Evolutionary conservation across 2,329 filamentous ascomycete genomes (phyloP).

Genomic region (Fusarium sp.): DNA sequence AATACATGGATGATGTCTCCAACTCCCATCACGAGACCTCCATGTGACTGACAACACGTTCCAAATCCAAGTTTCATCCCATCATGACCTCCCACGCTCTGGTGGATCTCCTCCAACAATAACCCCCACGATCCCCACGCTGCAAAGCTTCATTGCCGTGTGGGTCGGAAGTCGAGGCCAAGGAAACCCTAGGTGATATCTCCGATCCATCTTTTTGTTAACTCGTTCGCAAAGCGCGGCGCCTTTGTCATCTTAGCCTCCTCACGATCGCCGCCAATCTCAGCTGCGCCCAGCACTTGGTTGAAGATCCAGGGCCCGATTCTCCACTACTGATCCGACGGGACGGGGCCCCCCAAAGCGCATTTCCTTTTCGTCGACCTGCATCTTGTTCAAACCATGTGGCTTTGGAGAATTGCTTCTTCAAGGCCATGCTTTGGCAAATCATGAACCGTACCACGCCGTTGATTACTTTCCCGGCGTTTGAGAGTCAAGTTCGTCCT

Average conservation of each 20-base stretch:
- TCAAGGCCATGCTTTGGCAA: slow-evolving; percentile 14
- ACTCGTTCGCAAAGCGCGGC: slow-evolving; percentile 32
- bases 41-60: slow-evolving; percentile 14
- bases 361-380: slow-evolving; percentile 27
- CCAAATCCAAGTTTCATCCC: slow-evolving; percentile 13
- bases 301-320: slow-evolving; percentile 22
- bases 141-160: slow-evolving; percentile 33
- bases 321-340: slow-evolving; percentile 26
- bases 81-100: slow-evolving; percentile 10
- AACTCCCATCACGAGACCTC: slow-evolving; percentile 30
- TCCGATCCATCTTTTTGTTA: slow-evolving; percentile 2
- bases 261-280: slow-evolving; percentile 19
- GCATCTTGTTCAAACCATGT: slow-evolving; percentile 32
- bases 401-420: slow-evolving; percentile 29
- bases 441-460: slow-evolving; percentile 18
- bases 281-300: slow-evolving; percentile 5
- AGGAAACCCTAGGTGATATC: neutral
- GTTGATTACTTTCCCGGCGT: neutral
- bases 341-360: slow-evolving; percentile 15
- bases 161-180: slow-evolving; percentile 22
- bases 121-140: slow-evolving; percentile 40
- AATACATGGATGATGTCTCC: neutral
- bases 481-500: neutral
- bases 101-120: slow-evolving; percentile 27
- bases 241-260: slow-evolving; percentile 11